These are phyloP conservation scores for Nemania sp. DNA, from an alignment of 2,329 filamentous ascomycete genomes.

Conservation along the genomic window DNA sequence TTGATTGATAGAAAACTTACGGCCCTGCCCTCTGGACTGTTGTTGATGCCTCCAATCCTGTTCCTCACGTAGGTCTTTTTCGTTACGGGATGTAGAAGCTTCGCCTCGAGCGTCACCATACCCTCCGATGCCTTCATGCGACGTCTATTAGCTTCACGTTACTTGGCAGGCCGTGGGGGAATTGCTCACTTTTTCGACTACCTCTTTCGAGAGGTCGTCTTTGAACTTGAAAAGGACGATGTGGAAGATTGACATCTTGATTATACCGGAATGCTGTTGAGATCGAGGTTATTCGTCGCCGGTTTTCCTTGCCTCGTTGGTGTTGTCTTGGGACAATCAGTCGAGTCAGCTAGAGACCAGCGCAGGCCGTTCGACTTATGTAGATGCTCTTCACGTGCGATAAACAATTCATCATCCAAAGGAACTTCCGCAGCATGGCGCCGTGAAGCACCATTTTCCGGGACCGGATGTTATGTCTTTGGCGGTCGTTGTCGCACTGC, in stretches of 20 bases:
- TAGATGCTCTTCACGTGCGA: background rate
- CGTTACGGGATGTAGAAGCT: constrained; percentile 12
- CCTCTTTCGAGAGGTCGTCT: constrained; percentile 8
- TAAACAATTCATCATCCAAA: background rate
- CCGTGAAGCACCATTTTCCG: background rate
- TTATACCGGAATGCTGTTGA: background rate
- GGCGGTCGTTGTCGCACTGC: background rate
- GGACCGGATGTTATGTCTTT: background rate
- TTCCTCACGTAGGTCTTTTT: constrained; percentile 16
- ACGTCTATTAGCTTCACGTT: background rate
- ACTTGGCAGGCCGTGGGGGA: background rate
- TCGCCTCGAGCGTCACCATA: constrained; percentile 12
- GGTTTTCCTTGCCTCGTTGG: background rate
- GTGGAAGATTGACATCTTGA: constrained; percentile 15
- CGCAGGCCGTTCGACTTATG: constrained; percentile 1
- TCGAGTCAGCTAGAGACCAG: background rate
- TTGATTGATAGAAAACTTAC: background rate
- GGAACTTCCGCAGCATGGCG: background rate
- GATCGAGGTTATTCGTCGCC: background rate
- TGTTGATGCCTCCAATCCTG: constrained; percentile 13
- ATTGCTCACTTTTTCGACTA: constrained; percentile 3
- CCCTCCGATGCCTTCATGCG: constrained; percentile 5
- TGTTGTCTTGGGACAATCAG: background rate
- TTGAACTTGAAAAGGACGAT: constrained; percentile 19
- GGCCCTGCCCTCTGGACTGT: constrained; percentile 15